Conservation (phyloP, 2,329 filamentous ascomycete species). For the Ophiostoma novo-ulmi region DNA sequence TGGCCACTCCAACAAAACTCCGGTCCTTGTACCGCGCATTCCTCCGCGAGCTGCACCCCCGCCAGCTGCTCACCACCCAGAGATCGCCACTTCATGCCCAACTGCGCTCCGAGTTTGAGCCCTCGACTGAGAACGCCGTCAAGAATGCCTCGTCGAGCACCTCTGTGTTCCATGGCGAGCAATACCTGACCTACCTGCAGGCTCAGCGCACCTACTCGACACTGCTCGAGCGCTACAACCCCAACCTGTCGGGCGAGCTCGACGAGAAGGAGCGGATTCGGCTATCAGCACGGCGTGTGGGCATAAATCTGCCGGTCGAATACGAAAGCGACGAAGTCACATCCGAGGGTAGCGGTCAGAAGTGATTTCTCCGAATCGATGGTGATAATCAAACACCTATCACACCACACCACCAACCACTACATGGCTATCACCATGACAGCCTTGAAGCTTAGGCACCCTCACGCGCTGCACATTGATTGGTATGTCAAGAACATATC, state of each 20-base stretch:
- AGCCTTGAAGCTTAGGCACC: not conserved
- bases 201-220: slow-evolving; percentile 81
- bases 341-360: not conserved
- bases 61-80: slow-evolving; percentile 49
- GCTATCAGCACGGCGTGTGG: slow-evolving; percentile 78
- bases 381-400: not conserved
- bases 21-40: slow-evolving; percentile 82
- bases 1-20: slow-evolving; percentile 37
- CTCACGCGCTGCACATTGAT: not conserved
- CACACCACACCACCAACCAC: not conserved
- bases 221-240: slow-evolving; percentile 87
- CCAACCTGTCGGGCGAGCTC: slow-evolving; percentile 69
- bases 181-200: slow-evolving; percentile 72
- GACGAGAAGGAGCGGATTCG: slow-evolving; percentile 77
- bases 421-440: not conserved
- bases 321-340: slow-evolving; percentile 31
- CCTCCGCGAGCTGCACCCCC: slow-evolving; percentile 81
- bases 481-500: not conserved
- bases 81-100: slow-evolving; percentile 66
- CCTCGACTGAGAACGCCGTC: slow-evolving; percentile 32
- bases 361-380: not conserved
- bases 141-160: slow-evolving; percentile 31
- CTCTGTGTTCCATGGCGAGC: slow-evolving; percentile 53
- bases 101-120: slow-evolving; percentile 58
- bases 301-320: slow-evolving; percentile 78